Percentiles rank a stretch among this genome's conserved stretches.
phyloP scores from a whole-genome alignment of 306 rosid genomes.

The Cicer arietinum region DNA sequence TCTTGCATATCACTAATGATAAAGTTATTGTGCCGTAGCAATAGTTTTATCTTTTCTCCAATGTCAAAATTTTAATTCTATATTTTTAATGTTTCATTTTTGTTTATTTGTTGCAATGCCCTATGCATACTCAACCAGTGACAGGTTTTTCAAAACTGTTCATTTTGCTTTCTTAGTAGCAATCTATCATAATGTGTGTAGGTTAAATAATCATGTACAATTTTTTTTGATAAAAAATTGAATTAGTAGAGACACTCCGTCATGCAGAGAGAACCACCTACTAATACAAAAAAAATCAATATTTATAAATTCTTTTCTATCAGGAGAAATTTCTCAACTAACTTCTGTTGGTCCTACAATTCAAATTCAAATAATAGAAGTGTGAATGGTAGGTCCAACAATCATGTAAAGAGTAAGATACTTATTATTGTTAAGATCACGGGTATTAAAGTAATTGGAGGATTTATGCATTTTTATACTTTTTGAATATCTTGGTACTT shows the following conservation, averaged over 20 bases:
- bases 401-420: not conserved
- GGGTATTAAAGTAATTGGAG: conserved; percentile 17
- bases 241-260: not conserved
- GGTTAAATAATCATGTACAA: not conserved
- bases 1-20: conserved; percentile 37
- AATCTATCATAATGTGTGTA: not conserved
- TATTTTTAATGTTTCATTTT: not conserved
- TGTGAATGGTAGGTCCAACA: not conserved
- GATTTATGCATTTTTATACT: conserved; percentile 1
- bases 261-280: not conserved
- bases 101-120: conserved; percentile 12
- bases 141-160: conserved; percentile 14
- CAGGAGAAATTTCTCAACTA: not conserved
- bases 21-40: conserved; percentile 22
- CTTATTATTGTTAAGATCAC: not conserved
- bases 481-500: conserved; percentile 6
- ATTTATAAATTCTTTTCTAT: too few species aligned
- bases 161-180: conserved; percentile 3
- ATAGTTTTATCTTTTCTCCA: not conserved
- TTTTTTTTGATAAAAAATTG: not conserved
- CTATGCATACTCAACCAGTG: conserved; percentile 1
- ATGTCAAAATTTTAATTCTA: not conserved
- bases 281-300: not conserved
- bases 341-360: too few species aligned
- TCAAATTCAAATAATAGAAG: too few species aligned